Conservation (phyloP, 768 basidiomycete species). For the Cystofilobasidium bisporidii region DNA sequence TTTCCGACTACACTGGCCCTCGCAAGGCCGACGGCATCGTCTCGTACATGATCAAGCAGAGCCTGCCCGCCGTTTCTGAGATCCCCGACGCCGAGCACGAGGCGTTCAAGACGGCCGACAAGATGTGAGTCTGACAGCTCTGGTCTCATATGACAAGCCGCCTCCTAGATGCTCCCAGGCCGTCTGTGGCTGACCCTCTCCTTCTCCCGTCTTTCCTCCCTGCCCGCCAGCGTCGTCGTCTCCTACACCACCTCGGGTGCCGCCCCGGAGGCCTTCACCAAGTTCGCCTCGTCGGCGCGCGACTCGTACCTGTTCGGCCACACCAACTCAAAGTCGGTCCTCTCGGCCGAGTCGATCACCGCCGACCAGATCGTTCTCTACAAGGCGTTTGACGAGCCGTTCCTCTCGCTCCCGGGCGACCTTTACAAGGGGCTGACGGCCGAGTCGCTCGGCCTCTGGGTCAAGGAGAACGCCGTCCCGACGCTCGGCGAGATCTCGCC, state of each 20-base stretch:
- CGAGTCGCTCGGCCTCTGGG: constrained; percentile 63
- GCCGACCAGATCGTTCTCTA: constrained; percentile 83
- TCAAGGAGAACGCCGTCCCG: constrained; percentile 74
- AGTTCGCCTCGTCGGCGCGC: constrained; percentile 73
- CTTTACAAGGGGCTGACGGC: constrained; percentile 50
- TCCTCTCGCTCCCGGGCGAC: constrained; percentile 43
- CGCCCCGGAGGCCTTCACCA: constrained; percentile 67
- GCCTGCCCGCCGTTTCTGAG: constrained; percentile 80
- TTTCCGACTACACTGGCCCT: constrained; percentile 73
- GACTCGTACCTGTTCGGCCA: constrained; percentile 90
- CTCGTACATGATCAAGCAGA: constrained; percentile 94
- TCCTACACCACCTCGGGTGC: constrained; percentile 70
- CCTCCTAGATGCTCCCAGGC: neutral
- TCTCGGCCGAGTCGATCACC: constrained; percentile 56
- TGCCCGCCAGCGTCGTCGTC: constrained; percentile 52
- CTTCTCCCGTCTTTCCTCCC: neutral
- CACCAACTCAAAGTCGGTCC: constrained; percentile 55
- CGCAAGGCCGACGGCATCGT: constrained; percentile 92
- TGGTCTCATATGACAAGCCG: neutral
- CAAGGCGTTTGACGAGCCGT: constrained; percentile 81
- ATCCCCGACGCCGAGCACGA: constrained; percentile 66
- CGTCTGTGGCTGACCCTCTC: constrained; percentile 4
- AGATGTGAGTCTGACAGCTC: constrained; percentile 45
- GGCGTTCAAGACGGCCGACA: constrained; percentile 81
- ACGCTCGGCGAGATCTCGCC: constrained; percentile 83